phyloP scores from a whole-genome alignment of 139 green algal species.

The Trebouxia sp. region DNA sequence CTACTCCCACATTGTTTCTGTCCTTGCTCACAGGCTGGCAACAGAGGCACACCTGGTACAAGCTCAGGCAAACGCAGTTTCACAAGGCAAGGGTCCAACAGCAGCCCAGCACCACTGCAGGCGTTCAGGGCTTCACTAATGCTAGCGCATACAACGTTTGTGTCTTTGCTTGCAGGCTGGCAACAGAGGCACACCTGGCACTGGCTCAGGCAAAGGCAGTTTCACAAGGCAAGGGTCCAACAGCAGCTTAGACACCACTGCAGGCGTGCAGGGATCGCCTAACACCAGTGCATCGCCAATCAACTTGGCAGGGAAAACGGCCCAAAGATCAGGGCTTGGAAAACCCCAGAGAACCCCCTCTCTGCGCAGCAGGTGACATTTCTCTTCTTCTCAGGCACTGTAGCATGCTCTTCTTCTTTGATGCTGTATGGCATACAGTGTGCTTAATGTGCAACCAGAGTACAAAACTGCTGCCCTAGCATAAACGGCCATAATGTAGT shows the following conservation, averaged over 20 bases:
- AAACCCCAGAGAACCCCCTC: not conserved
- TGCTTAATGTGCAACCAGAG: no score
- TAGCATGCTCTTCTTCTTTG: no score
- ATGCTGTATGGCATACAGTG: no score
- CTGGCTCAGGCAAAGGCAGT: not conserved
- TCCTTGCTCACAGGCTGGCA: not conserved
- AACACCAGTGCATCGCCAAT: not conserved
- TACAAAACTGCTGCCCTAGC: no score
- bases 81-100: not conserved
- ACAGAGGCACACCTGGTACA: not conserved
- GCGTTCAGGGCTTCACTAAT: not conserved
- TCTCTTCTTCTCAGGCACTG: not conserved
- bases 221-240: not conserved
- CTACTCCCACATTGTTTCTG: no score
- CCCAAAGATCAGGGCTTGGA: not conserved
- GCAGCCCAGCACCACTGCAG: slow-evolving; percentile 5
- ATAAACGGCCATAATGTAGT: no score
- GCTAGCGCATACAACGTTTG: not conserved
- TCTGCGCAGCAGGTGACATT: not conserved
- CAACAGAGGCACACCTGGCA: not conserved
- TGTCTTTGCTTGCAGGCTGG: not conserved
- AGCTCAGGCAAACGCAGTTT: not conserved
- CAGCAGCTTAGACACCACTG: slow-evolving; percentile 13
- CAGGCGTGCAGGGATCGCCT: not conserved
- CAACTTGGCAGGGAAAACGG: no score